Evolutionary conservation across 2,329 filamentous ascomycete genomes (phyloP).

Genomic region (Ophiostoma novo-ulmi): DNA sequence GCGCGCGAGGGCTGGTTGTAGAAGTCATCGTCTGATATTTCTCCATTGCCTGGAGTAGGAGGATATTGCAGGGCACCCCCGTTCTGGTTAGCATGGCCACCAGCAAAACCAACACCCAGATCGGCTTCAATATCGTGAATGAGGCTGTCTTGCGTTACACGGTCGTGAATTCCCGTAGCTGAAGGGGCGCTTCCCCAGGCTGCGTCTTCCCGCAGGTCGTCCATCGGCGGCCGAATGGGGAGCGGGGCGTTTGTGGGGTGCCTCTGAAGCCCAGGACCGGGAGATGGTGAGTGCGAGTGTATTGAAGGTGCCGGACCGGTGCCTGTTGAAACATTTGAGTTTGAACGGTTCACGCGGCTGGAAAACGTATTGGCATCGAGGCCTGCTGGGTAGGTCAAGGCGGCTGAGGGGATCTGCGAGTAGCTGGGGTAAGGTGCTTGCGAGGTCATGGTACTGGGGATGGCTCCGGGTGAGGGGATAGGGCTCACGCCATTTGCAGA

Average conservation of each 20-base stretch:
- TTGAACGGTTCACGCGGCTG: conserved; percentile 44
- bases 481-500: conserved; percentile 34
- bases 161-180: conserved; percentile 29
- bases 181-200: conserved; percentile 32
- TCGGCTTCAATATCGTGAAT: conserved; percentile 56
- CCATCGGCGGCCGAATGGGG: conserved; percentile 47
- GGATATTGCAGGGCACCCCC: conserved; percentile 38
- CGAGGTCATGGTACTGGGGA: conserved; percentile 33
- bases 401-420: conserved; percentile 50
- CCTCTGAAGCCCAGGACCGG: conserved; percentile 46
- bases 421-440: conserved; percentile 49
- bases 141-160: conserved; percentile 47
- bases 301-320: conserved; percentile 42
- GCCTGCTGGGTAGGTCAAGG: conserved; percentile 36
- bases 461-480: conserved; percentile 31
- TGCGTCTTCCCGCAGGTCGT: conserved; percentile 41
- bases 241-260: conserved; percentile 58
- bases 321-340: conserved; percentile 46
- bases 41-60: conserved; percentile 2
- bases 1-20: conserved; percentile 42
- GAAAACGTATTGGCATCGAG: conserved; percentile 45
- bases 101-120: conserved; percentile 40
- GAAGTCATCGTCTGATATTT: conserved; percentile 16
- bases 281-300: conserved; percentile 34
- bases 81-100: conserved; percentile 45